phyloP scores from a whole-genome alignment of 768 basidiomycete species.

The Pleurotus sapidus region DNA sequence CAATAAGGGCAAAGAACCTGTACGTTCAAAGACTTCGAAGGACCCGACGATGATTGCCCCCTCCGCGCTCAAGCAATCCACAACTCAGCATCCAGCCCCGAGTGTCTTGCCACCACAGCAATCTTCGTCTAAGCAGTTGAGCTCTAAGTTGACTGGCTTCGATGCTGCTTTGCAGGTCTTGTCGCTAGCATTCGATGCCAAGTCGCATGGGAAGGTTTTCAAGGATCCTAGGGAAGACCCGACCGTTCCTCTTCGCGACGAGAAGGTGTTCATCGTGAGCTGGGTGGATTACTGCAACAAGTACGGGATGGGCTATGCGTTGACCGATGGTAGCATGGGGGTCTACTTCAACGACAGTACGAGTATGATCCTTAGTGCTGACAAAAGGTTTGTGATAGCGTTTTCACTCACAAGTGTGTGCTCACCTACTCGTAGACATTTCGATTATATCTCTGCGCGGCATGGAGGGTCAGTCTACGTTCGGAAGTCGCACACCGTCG shows the following conservation, averaged over 20 bases:
- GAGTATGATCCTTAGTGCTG: conserved; percentile 77
- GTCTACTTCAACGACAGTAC: conserved; percentile 98
- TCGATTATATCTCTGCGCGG: conserved; percentile 82
- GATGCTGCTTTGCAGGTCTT: conserved; percentile 58
- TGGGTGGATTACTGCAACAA: conserved; percentile 99
- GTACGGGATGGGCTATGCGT: conserved; percentile 99
- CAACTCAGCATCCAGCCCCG: neutral
- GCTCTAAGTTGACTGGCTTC: conserved; percentile 50
- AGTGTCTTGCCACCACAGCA: neutral
- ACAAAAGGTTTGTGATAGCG: conserved; percentile 67
- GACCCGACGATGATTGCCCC: neutral
- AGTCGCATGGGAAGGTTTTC: conserved; percentile 60
- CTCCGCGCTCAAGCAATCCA: conserved; percentile 1
- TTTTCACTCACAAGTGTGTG: conserved; percentile 1
- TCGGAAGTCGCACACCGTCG: conserved; percentile 68
- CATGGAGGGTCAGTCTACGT: conserved; percentile 64
- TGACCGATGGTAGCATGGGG: conserved; percentile 93
- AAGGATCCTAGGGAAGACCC: conserved; percentile 57
- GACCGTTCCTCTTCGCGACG: conserved; percentile 46
- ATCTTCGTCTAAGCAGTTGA: conserved; percentile 1
- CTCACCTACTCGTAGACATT: conserved; percentile 51
- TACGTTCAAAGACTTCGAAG: neutral
- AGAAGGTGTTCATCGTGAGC: conserved; percentile 90
- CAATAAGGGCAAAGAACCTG: conserved; percentile 11
- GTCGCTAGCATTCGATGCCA: conserved; percentile 65